A percentile compares a stretch with the other conserved stretches of the same genome.
Evolutionary conservation across 2,329 filamentous ascomycete species (phyloP).

Genomic region (Aspergillus carbonarius): DNA sequence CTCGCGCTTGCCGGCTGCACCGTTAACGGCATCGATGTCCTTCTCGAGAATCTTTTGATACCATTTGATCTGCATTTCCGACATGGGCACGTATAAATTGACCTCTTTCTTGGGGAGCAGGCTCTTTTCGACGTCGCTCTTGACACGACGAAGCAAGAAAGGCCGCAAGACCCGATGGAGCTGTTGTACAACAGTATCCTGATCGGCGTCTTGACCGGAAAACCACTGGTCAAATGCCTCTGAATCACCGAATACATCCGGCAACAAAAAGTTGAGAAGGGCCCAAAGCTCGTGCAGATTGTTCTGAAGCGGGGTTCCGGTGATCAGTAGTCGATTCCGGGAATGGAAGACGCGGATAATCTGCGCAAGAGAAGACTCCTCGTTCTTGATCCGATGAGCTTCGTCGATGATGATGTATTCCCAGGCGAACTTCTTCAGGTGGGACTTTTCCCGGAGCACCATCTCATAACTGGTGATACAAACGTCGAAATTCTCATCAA

Average conservation of each 20-base stretch:
- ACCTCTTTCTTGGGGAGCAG: slow-evolving; percentile 95
- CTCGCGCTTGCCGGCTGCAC: slow-evolving; percentile 91
- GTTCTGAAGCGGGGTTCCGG: slow-evolving; percentile 94
- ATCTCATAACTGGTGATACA: slow-evolving; percentile 99
- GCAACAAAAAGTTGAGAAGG: slow-evolving; percentile 93
- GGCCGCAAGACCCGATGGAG: slow-evolving; percentile 89
- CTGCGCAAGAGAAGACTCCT: slow-evolving; percentile 93
- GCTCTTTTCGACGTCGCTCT: slow-evolving; percentile 97
- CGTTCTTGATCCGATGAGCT: slow-evolving; percentile 98
- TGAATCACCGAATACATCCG: slow-evolving; percentile 94
- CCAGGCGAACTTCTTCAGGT: slow-evolving; percentile 97
- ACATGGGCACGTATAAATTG: slow-evolving; percentile 97
- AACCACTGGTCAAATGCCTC: slow-evolving; percentile 99
- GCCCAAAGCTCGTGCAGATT: slow-evolving; percentile 98
- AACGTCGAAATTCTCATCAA: slow-evolving; percentile 94
- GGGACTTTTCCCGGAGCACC: slow-evolving; percentile 91
- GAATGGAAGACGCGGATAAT: slow-evolving; percentile 97
- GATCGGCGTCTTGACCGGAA: slow-evolving; percentile 82
- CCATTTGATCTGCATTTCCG: slow-evolving; percentile 99
- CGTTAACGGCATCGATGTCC: slow-evolving; percentile 98
- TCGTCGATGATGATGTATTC: slow-evolving; percentile 99
- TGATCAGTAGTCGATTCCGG: slow-evolving; percentile 90
- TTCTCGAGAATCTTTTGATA: slow-evolving; percentile 99
- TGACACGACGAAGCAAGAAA: slow-evolving; percentile 92
- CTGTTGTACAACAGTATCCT: slow-evolving; percentile 94